phyloP scores from a whole-genome alignment of 2,329 filamentous ascomycete species.

The Botrytis squamosa region DNA sequence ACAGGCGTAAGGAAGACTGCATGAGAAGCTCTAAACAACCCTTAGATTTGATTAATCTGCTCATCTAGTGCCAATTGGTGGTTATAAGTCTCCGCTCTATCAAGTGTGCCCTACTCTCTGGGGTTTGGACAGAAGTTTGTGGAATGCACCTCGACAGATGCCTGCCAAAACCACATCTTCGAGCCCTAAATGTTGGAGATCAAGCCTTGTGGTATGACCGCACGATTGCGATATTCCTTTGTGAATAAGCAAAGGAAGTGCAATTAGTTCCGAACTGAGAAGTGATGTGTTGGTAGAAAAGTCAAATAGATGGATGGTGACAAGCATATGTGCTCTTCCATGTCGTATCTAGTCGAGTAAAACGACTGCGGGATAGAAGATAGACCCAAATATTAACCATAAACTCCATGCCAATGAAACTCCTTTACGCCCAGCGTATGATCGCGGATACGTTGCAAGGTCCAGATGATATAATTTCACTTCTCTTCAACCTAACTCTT shows the following conservation, averaged over 20 bases:
- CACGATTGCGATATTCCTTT: neutral
- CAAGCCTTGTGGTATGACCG: neutral
- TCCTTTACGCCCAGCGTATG: slow-evolving; percentile 5
- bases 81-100: neutral
- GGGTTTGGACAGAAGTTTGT: neutral
- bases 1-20: too few relatives aligned
- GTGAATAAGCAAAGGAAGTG: neutral
- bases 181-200: neutral
- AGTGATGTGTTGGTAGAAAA: neutral
- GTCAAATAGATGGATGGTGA: neutral
- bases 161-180: neutral
- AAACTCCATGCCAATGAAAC: slow-evolving; percentile 1
- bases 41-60: neutral
- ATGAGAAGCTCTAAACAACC: neutral
- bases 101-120: neutral
- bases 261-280: neutral
- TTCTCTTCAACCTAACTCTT: slow-evolving; percentile 43
- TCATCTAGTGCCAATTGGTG: neutral
- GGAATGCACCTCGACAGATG: neutral
- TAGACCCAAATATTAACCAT: neutral
- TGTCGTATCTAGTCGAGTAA: slow-evolving; percentile 1
- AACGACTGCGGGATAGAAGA: neutral
- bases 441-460: slow-evolving; percentile 2
- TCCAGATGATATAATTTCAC: neutral
- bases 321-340: neutral